phyloP scores from a whole-genome alignment of 1,284 basidiomycete genomes.

The Ganoderma resinaceum region DNA sequence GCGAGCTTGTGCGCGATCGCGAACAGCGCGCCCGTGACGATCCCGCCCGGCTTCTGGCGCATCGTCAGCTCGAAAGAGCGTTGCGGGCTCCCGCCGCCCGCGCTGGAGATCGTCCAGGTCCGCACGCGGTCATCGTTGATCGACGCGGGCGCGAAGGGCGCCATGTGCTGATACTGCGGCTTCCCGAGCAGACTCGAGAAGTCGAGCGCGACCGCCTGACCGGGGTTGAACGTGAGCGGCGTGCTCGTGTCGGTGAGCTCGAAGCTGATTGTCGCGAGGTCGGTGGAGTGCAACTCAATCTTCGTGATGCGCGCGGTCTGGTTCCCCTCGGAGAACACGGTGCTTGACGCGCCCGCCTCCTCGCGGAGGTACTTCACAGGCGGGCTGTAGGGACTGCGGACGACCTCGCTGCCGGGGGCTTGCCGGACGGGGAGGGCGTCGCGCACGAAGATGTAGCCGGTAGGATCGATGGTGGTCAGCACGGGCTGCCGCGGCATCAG shows the following conservation, averaged over 20 bases:
- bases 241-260: neutral
- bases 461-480: neutral
- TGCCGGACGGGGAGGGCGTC: neutral
- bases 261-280: neutral
- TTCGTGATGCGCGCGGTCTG: neutral
- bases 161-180: conserved; percentile 5
- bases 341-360: neutral
- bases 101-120: conserved; percentile 3
- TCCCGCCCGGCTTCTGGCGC: neutral
- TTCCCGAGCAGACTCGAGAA: conserved; percentile 3
- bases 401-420: neutral
- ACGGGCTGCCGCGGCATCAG: neutral
- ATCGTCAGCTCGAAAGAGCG: neutral
- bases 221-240: neutral
- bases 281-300: neutral
- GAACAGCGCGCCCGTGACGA: neutral
- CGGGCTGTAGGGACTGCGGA: neutral
- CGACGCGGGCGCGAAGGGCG: neutral
- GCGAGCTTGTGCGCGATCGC: conserved; percentile 1
- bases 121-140: conserved; percentile 3
- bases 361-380: neutral
- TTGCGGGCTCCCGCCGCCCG: neutral
- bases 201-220: neutral
- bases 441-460: conserved; percentile 4
- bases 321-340: neutral